These are phyloP conservation scores for Spatholobus suberectus DNA, from an alignment of 306 rosid genomes.

Conservation along the genomic window DNA sequence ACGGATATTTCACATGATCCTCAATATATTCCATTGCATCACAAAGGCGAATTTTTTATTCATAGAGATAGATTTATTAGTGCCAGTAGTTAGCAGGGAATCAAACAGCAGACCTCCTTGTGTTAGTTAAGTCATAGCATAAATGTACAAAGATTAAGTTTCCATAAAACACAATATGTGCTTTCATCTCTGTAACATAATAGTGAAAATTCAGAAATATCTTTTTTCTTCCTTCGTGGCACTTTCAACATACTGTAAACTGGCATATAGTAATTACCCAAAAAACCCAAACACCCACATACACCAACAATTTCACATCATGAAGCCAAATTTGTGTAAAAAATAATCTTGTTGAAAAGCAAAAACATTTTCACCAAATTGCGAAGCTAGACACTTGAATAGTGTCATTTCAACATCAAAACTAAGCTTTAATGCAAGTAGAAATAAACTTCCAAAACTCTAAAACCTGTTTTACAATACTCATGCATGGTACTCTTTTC, in stretches of 20 bases:
- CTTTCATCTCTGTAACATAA: slow-evolving; percentile 15
- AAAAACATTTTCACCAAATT: slow-evolving; percentile 1
- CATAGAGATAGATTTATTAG: background rate
- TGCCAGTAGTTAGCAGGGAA: slow-evolving; percentile 1
- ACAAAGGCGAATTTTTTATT: background rate
- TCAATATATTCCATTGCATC: slow-evolving; percentile 3
- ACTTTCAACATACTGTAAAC: background rate
- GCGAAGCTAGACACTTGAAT: background rate
- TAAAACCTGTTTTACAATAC: background rate
- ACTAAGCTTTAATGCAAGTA: background rate
- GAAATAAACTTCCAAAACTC: slow-evolving; percentile 15
- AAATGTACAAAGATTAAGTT: slow-evolving; percentile 29
- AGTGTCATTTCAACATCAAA: background rate
- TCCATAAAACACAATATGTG: slow-evolving; percentile 11
- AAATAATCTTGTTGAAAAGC: slow-evolving; percentile 2
- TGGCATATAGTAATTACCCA: background rate
- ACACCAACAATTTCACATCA: slow-evolving; percentile 3
- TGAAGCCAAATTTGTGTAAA: background rate
- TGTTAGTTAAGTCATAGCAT: background rate
- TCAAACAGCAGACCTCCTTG: slow-evolving; percentile 1
- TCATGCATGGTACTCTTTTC: background rate
- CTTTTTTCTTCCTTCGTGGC: background rate
- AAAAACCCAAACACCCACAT: background rate
- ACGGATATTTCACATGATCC: slow-evolving; percentile 14
- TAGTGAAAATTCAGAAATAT: slow-evolving; percentile 6